A percentile compares a stretch with the other conserved stretches of the same genome.
Conservation (phyloP, 1,139 yeast genomes). For the Magnusiomyces sp. region DNA sequence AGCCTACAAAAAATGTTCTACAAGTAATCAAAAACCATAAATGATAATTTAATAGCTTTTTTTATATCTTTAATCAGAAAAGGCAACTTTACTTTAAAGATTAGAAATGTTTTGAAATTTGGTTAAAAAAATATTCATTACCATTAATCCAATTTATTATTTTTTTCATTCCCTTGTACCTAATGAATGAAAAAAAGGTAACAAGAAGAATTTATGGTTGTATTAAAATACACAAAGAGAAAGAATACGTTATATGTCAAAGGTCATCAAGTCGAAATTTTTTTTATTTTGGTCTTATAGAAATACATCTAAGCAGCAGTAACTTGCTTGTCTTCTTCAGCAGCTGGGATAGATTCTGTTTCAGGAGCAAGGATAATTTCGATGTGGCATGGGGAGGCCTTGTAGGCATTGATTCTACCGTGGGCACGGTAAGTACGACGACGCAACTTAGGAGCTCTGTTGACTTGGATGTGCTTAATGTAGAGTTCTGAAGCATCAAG, state of each 20-base stretch:
- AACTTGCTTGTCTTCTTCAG: conserved; percentile 49
- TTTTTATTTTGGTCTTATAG: background rate
- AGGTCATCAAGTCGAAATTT: conserved; percentile 2
- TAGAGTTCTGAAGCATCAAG: conserved; percentile 90
- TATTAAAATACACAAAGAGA: no score
- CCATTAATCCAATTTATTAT: no score
- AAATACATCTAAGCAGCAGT: background rate
- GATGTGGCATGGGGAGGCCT: conserved; percentile 97
- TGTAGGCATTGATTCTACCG: conserved; percentile 99
- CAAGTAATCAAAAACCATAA: no score
- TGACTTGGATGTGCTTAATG: conserved; percentile 98
- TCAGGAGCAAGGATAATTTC: conserved; percentile 95
- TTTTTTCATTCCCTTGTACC: no score
- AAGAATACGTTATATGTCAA: background rate
- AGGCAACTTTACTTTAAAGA: no score
- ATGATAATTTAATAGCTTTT: no score
- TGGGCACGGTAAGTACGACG: conserved; percentile 99
- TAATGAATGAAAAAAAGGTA: no score
- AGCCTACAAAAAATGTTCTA: no score
- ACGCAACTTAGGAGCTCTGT: conserved; percentile 99
- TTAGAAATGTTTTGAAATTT: no score
- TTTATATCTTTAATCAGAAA: no score
- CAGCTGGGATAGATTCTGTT: conserved; percentile 90
- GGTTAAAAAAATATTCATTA: no score
- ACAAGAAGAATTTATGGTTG: no score